A percentile compares a stretch with the other conserved stretches of the same genome.
phyloP scores from a whole-genome alignment of 2,329 filamentous ascomycete species.

The Hymenoscyphus scutula region DNA sequence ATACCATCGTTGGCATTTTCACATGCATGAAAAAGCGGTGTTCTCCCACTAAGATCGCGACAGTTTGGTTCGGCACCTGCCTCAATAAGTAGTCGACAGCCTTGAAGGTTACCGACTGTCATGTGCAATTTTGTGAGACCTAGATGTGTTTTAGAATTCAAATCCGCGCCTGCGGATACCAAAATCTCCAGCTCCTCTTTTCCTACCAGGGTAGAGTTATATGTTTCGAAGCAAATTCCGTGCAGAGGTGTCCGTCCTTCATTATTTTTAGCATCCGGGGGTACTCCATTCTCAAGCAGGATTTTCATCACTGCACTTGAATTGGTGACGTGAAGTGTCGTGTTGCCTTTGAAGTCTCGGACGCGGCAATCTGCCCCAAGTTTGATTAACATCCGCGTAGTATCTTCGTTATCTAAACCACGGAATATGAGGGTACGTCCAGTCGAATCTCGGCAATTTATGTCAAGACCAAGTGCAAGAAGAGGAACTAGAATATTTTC shows the following conservation, averaged over 20 bases:
- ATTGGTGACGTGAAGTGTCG: conserved; percentile 15
- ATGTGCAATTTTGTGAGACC: conserved; percentile 1
- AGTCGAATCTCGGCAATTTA: conserved; percentile 6
- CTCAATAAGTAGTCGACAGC: not conserved
- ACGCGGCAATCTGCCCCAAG: conserved; percentile 19
- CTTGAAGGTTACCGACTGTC: not conserved
- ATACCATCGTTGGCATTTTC: not conserved
- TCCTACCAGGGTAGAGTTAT: not conserved
- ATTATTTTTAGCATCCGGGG: not conserved
- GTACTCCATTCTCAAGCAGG: not conserved
- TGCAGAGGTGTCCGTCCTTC: not conserved
- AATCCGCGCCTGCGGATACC: not conserved
- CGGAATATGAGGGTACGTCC: conserved; percentile 7
- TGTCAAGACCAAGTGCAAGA: conserved; percentile 8
- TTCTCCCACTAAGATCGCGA: conserved; percentile 24
- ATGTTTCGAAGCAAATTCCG: not conserved
- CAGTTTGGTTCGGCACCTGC: conserved; percentile 15
- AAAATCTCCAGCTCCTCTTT: not conserved
- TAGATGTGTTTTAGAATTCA: conserved; percentile 1
- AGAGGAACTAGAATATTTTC: conserved; percentile 5
- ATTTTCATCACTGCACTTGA: not conserved
- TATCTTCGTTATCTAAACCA: not conserved
- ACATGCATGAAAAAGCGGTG: conserved; percentile 22
- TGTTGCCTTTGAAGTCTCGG: conserved; percentile 12
- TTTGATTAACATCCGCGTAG: conserved; percentile 5